These are phyloP conservation scores for Meredithiella fracta DNA, from an alignment of 2,329 filamentous ascomycete species.

Conservation along the genomic window DNA sequence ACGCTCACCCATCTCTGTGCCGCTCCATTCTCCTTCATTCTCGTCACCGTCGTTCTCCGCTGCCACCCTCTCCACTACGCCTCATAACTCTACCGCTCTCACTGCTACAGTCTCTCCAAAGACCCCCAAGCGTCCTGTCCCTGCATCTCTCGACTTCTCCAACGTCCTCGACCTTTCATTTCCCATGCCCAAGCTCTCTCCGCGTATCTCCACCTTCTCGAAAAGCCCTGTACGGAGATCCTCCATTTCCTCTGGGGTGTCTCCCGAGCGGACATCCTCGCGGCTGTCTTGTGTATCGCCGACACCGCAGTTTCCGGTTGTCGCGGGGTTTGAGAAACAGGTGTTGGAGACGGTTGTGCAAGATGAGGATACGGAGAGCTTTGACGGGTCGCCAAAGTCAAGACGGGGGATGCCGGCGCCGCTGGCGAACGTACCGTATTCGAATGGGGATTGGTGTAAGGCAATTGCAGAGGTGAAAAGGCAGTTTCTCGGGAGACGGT, in stretches of 20 bases:
- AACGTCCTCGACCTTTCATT: constrained; percentile 12
- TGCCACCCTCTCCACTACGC: neutral
- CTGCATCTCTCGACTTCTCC: constrained; percentile 7
- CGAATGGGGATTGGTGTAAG: constrained; percentile 33
- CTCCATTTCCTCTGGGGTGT: constrained; percentile 2
- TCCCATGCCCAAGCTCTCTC: constrained; percentile 12
- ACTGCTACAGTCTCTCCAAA: too few relatives aligned
- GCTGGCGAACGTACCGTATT: constrained; percentile 26
- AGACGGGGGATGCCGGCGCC: constrained; percentile 9
- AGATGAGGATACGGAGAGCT: neutral
- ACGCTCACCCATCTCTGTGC: constrained; percentile 8
- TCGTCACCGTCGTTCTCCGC: neutral
- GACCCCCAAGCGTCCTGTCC: neutral
- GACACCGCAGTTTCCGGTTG: neutral
- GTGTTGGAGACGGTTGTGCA: neutral
- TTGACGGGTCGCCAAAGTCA: constrained; percentile 4
- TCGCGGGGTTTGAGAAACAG: neutral
- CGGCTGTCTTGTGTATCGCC: constrained; percentile 16
- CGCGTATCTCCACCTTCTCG: constrained; percentile 3
- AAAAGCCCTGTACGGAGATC: constrained; percentile 7
- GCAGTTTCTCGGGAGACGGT: constrained; percentile 33
- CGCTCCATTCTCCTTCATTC: neutral
- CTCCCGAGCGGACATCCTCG: constrained; percentile 19
- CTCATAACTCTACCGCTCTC: neutral
- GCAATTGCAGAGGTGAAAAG: constrained; percentile 37